Percentiles rank a stretch among this genome's conserved stretches.
Conservation (phyloP, 495 filamentous ascomycete genomes). For the Amphirosellinia nigrospora region DNA sequence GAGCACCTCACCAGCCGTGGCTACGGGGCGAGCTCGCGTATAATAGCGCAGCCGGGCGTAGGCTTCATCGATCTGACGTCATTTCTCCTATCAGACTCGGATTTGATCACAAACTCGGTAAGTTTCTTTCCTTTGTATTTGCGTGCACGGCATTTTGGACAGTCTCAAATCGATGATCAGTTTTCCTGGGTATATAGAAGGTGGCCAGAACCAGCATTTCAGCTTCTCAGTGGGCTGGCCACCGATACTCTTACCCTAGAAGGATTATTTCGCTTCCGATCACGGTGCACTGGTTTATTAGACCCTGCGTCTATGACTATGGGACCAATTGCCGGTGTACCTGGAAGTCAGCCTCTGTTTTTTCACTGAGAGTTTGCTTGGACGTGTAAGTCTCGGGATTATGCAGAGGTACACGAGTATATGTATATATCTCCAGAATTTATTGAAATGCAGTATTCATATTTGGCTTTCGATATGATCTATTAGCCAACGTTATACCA, state of each 20-base stretch:
- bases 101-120: constrained; percentile 44
- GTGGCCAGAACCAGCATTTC: constrained; percentile 64
- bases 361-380: constrained; percentile 58
- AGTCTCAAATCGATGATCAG: constrained; percentile 12
- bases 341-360: constrained; percentile 48
- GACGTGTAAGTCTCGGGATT: constrained; percentile 59
- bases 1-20: constrained; percentile 64
- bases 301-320: constrained; percentile 24
- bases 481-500: not conserved
- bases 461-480: constrained; percentile 1
- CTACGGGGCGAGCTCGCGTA: constrained; percentile 74
- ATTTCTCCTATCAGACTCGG: constrained; percentile 68
- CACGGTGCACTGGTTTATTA: constrained; percentile 30
- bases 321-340: constrained; percentile 35
- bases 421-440: not conserved
- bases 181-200: constrained; percentile 81
- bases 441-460: constrained; percentile 1
- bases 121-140: constrained; percentile 29
- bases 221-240: constrained; percentile 66
- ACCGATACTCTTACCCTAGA: constrained; percentile 96
- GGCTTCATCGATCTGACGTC: constrained; percentile 83
- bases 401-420: constrained; percentile 63
- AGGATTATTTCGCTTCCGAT: constrained; percentile 48
- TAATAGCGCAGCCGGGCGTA: constrained; percentile 65
- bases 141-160: not conserved